Percentiles rank a stretch among this genome's conserved stretches.
Evolutionary conservation across 805 yeast species (phyloP).

Genomic region (Blastobotrys attinorum): DNA sequence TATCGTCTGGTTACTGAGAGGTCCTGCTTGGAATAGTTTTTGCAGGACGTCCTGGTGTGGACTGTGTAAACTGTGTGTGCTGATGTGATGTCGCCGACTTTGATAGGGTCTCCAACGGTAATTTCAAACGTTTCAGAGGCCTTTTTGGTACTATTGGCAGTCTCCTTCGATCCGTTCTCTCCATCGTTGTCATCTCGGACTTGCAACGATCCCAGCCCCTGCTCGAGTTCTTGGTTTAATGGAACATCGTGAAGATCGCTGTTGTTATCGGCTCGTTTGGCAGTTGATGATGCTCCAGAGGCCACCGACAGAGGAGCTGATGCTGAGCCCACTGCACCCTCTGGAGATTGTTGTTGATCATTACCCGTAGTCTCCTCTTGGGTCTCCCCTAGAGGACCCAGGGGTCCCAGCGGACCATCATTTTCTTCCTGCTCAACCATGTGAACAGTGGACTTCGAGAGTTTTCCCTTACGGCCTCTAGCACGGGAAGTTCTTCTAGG

Average conservation of each 20-base stretch:
- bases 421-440: neutral
- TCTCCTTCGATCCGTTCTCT: neutral
- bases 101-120: slow-evolving; percentile 80
- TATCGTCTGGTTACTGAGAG: slow-evolving; percentile 73
- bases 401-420: neutral
- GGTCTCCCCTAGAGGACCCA: slow-evolving; percentile 4
- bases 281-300: too few species aligned
- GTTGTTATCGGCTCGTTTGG: too few species aligned
- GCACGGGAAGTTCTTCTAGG: slow-evolving; percentile 1
- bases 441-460: neutral
- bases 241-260: slow-evolving; percentile 2
- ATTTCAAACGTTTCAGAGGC: slow-evolving; percentile 40
- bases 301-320: too few species aligned
- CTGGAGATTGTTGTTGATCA: neutral
- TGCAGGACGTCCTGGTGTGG: slow-evolving; percentile 47
- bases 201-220: neutral
- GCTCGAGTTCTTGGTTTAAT: neutral
- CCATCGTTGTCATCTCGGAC: neutral
- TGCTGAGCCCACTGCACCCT: too few species aligned
- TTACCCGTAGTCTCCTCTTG: neutral
- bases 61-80: slow-evolving; percentile 87
- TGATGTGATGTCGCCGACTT: slow-evolving; percentile 82
- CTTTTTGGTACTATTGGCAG: neutral
- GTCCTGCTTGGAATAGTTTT: slow-evolving; percentile 31
- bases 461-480: slow-evolving; percentile 5